Percentiles rank a stretch among this genome's conserved stretches.
These are phyloP conservation scores for Suillus paluster DNA, from an alignment of 768 basidiomycete species.

Conservation along the genomic window DNA sequence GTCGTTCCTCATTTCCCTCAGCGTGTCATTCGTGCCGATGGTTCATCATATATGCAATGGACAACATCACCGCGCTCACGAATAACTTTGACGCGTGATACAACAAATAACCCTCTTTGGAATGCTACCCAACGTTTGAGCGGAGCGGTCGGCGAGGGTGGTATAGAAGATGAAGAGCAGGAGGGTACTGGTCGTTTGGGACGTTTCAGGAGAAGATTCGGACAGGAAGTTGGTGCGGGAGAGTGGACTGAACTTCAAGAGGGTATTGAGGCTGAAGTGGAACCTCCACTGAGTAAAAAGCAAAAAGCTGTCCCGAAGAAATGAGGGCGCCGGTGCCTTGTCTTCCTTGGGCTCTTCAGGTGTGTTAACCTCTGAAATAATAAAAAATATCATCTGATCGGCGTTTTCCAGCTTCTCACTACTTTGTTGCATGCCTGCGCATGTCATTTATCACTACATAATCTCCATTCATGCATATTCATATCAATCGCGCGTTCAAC, in stretches of 20 bases:
- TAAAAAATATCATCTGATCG: neutral
- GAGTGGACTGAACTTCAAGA: slow-evolving; percentile 33
- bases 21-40: slow-evolving; percentile 84
- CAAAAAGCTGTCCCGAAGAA: slow-evolving; percentile 7
- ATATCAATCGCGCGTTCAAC: too few species aligned
- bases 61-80: slow-evolving; percentile 84
- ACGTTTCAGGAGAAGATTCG: slow-evolving; percentile 79
- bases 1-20: slow-evolving; percentile 87
- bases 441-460: too few species aligned
- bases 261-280: slow-evolving; percentile 28
- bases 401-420: neutral
- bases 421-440: neutral
- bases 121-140: slow-evolving; percentile 63
- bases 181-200: slow-evolving; percentile 79
- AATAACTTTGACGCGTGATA: slow-evolving; percentile 81
- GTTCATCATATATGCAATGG: slow-evolving; percentile 86
- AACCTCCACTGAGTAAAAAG: slow-evolving; percentile 24
- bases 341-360: neutral
- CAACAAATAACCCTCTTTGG: slow-evolving; percentile 89
- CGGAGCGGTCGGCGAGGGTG: slow-evolving; percentile 45
- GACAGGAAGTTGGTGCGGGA: slow-evolving; percentile 46
- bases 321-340: neutral
- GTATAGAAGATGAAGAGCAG: slow-evolving; percentile 64
- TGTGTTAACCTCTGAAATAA: neutral
- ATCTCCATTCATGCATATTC: neutral